phyloP scores from a whole-genome alignment of 2,329 filamentous ascomycete species.

The Fusarium avenaceum region DNA sequence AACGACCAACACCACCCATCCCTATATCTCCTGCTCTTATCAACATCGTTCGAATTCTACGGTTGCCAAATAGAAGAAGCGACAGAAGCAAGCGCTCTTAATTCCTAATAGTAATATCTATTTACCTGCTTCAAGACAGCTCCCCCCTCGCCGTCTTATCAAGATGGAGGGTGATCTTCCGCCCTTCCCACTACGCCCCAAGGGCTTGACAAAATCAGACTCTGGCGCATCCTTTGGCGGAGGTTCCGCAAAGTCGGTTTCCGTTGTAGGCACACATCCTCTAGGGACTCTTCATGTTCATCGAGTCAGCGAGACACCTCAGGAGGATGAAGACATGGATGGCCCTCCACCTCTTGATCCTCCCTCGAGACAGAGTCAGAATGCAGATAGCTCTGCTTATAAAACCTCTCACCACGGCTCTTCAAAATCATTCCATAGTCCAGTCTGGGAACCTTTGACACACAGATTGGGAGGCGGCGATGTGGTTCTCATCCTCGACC shows the following conservation, averaged over 20 bases:
- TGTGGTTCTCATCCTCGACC: slow-evolving; percentile 64
- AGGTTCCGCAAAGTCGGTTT: slow-evolving; percentile 54
- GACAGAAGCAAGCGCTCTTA: too few species aligned
- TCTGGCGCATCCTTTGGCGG: slow-evolving; percentile 48
- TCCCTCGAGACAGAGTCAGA: slow-evolving; percentile 13
- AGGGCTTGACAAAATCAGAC: slow-evolving; percentile 54
- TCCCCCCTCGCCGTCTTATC: slow-evolving; percentile 1
- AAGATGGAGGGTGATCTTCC: slow-evolving; percentile 46
- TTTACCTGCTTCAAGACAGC: not conserved
- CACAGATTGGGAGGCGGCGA: slow-evolving; percentile 60
- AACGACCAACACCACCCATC: slow-evolving; percentile 7
- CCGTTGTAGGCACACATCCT: slow-evolving; percentile 57
- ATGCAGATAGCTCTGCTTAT: not conserved
- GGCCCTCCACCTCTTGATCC: slow-evolving; percentile 52
- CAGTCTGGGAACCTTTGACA: slow-evolving; percentile 31
- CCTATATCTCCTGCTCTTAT: not conserved
- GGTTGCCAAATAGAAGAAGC: too few species aligned
- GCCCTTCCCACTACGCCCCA: slow-evolving; percentile 36
- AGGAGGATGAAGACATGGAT: slow-evolving; percentile 43
- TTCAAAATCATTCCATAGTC: slow-evolving; percentile 16
- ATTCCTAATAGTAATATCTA: too few species aligned
- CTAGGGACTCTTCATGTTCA: slow-evolving; percentile 60
- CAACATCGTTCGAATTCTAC: not conserved
- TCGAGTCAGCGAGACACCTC: slow-evolving; percentile 39
- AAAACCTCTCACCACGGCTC: slow-evolving; percentile 7